Percentiles rank a stretch among this genome's conserved stretches.
These are phyloP conservation scores for Pyrenochaeta sp. DNA, from an alignment of 2,329 filamentous ascomycete species.

Conservation along the genomic window DNA sequence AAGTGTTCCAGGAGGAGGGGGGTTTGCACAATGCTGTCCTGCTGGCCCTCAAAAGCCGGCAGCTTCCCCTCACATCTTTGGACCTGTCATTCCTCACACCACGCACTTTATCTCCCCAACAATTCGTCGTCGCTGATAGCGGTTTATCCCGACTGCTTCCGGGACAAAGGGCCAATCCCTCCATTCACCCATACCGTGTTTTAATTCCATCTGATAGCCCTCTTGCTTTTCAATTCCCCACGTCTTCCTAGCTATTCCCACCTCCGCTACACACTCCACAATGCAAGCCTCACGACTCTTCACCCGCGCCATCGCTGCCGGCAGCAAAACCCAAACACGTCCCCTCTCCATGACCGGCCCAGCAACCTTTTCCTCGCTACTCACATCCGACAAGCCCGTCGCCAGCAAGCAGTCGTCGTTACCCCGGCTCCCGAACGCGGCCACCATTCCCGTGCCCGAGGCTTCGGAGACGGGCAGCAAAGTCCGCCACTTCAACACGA, in stretches of 20 bases:
- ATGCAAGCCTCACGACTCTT: conserved; percentile 18
- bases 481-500: conserved; percentile 68
- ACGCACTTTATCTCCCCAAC: background rate
- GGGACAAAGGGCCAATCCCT: background rate
- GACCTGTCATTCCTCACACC: conserved; percentile 7
- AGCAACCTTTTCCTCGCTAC: conserved; percentile 61
- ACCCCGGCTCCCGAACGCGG: conserved; percentile 59
- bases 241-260: background rate
- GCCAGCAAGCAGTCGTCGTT: conserved; percentile 49
- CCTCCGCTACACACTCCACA: conserved; percentile 2
- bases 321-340: conserved; percentile 55
- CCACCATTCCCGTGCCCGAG: conserved; percentile 52
- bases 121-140: conserved; percentile 7
- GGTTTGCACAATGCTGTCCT: conserved; percentile 1
- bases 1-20: no score
- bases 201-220: conserved; percentile 3
- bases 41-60: conserved; percentile 13
- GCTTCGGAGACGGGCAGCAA: conserved; percentile 35
- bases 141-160: conserved; percentile 1
- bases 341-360: conserved; percentile 67
- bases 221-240: background rate
- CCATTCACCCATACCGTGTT: background rate
- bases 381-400: conserved; percentile 60
- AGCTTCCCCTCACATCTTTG: conserved; percentile 19
- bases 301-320: conserved; percentile 40